Evolutionary conservation across 768 basidiomycete genomes (phyloP).

Genomic region (Serpula lacrymans): DNA sequence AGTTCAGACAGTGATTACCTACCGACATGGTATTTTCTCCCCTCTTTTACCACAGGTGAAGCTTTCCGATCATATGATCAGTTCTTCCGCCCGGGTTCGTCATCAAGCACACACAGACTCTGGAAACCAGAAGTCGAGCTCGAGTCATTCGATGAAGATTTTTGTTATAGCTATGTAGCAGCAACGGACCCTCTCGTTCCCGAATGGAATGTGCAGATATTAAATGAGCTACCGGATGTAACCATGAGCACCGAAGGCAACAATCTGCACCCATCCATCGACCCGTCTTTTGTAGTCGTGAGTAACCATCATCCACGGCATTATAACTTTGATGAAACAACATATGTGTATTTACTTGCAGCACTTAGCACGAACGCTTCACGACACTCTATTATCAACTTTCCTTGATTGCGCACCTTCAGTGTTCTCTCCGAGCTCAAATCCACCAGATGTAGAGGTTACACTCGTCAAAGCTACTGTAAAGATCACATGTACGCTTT

Average conservation of each 20-base stretch:
- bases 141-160: slow-evolving; percentile 27
- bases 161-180: slow-evolving; percentile 21
- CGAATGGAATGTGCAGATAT: slow-evolving; percentile 33
- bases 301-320: slow-evolving; percentile 8
- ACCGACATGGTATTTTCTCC: slow-evolving; percentile 61
- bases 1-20: slow-evolving; percentile 22
- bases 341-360: slow-evolving; percentile 25
- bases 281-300: slow-evolving; percentile 24
- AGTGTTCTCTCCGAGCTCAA: slow-evolving; percentile 70
- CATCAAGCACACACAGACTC: slow-evolving; percentile 15
- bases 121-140: slow-evolving; percentile 23
- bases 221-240: slow-evolving; percentile 29
- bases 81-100: slow-evolving; percentile 31
- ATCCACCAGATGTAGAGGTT: slow-evolving; percentile 56
- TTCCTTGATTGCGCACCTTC: slow-evolving; percentile 85
- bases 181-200: slow-evolving; percentile 10
- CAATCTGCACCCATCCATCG: slow-evolving; percentile 11
- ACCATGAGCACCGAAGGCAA: slow-evolving; percentile 11
- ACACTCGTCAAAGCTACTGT: slow-evolving; percentile 56
- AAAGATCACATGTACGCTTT: slow-evolving; percentile 58
- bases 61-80: slow-evolving; percentile 55
- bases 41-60: slow-evolving; percentile 51
- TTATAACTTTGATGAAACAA: neutral
- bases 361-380: slow-evolving; percentile 72
- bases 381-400: slow-evolving; percentile 74